Conservation (phyloP, 2,329 filamentous ascomycete genomes). For the Aspergillus sp. region DNA sequence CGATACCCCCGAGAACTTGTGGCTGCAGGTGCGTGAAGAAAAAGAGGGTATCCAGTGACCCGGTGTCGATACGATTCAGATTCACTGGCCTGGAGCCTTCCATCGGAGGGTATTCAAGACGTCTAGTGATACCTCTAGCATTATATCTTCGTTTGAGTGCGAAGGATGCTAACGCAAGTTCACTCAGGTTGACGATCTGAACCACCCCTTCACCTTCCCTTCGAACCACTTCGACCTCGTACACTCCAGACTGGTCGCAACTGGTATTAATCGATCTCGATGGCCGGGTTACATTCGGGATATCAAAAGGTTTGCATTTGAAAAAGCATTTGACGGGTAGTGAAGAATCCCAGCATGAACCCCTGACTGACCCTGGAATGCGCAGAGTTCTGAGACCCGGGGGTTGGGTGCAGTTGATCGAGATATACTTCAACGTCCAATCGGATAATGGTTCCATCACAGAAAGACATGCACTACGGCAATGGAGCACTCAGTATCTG, state of each 20-base stretch:
- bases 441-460: conserved; percentile 79
- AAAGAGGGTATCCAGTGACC: background rate
- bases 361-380: background rate
- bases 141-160: background rate
- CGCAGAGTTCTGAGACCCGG: conserved; percentile 59
- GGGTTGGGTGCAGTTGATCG: conserved; percentile 87
- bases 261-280: conserved; percentile 66
- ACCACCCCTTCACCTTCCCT: conserved; percentile 65
- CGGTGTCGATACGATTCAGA: too few species aligned
- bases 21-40: conserved; percentile 56
- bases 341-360: conserved; percentile 5
- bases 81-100: too few species aligned
- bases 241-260: conserved; percentile 62
- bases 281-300: conserved; percentile 77
- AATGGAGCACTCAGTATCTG: conserved; percentile 67
- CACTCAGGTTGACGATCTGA: conserved; percentile 65
- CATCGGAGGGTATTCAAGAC: background rate
- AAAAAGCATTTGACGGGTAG: background rate
- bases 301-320: conserved; percentile 53
- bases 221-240: conserved; percentile 76
- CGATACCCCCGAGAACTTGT: conserved; percentile 63
- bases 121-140: background rate
- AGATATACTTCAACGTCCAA: conserved; percentile 80
- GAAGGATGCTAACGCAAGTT: conserved; percentile 2
- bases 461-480: conserved; percentile 60